Conservation (phyloP, 2,329 filamentous ascomycete species). For the Thelonectria rubi region DNA sequence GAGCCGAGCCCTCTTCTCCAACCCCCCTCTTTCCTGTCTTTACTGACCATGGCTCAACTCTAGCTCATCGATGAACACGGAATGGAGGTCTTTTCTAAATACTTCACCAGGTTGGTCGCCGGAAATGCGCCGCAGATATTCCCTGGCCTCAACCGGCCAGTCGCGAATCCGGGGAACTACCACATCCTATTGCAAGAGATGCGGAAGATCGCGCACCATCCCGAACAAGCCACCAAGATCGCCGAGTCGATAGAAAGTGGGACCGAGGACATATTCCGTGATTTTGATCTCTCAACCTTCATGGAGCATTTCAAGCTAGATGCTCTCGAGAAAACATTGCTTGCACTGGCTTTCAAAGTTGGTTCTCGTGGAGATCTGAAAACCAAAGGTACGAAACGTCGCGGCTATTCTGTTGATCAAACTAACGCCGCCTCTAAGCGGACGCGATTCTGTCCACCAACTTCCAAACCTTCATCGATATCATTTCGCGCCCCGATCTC, state of each 20-base stretch:
- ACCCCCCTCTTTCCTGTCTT: slow-evolving; percentile 1
- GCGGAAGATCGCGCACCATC: slow-evolving; percentile 82
- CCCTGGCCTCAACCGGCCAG: slow-evolving; percentile 76
- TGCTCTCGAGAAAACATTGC: slow-evolving; percentile 83
- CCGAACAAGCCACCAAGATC: slow-evolving; percentile 87
- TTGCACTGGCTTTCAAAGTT: slow-evolving; percentile 88
- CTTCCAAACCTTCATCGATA: slow-evolving; percentile 79
- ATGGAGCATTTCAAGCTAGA: slow-evolving; percentile 97
- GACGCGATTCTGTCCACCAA: slow-evolving; percentile 89
- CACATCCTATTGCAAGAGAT: slow-evolving; percentile 84
- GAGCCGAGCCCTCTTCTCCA: slow-evolving; percentile 43
- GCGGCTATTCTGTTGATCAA: slow-evolving; percentile 47
- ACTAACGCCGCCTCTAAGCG: slow-evolving; percentile 65
- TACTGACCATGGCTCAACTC: slow-evolving; percentile 32
- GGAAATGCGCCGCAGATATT: slow-evolving; percentile 94
- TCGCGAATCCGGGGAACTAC: slow-evolving; percentile 83
- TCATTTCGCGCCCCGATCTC: slow-evolving; percentile 72
- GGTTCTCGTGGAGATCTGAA: slow-evolving; percentile 83
- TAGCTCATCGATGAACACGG: slow-evolving; percentile 96
- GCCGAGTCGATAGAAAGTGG: slow-evolving; percentile 91
- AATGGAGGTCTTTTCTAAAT: slow-evolving; percentile 98
- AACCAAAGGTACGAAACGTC: slow-evolving; percentile 76
- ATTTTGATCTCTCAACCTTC: slow-evolving; percentile 95
- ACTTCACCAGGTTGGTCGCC: slow-evolving; percentile 90
- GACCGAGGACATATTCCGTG: slow-evolving; percentile 92